phyloP scores from a whole-genome alignment of 805 yeast species.

The Alloascoidea africana region DNA sequence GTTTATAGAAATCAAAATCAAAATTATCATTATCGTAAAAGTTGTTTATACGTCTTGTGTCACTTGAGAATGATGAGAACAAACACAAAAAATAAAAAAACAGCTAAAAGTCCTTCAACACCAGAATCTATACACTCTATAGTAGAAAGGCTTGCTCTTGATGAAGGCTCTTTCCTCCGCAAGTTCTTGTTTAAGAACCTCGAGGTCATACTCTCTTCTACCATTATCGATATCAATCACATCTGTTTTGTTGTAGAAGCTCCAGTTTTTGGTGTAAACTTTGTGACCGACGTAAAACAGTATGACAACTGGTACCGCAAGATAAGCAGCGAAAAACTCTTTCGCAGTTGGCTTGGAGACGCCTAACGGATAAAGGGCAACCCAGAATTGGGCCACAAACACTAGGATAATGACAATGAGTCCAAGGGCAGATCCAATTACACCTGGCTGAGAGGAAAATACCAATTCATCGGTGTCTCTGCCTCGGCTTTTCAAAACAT shows the following conservation, averaged over 20 bases:
- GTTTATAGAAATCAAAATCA: too few relatives aligned
- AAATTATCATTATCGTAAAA: too few relatives aligned
- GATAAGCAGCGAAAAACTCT: slow-evolving; percentile 48
- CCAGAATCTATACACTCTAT: slow-evolving; percentile 28
- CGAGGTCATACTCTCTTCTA: slow-evolving; percentile 40
- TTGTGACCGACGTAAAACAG: slow-evolving; percentile 44
- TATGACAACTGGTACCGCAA: slow-evolving; percentile 49
- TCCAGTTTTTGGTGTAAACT: too few relatives aligned
- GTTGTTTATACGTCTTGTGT: too few relatives aligned
- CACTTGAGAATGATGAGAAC: too few relatives aligned
- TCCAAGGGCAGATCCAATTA: slow-evolving; percentile 48
- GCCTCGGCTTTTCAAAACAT: slow-evolving; percentile 27
- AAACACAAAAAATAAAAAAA: too few relatives aligned
- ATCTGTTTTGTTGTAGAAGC: too few relatives aligned
- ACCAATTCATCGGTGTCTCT: slow-evolving; percentile 42
- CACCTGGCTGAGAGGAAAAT: slow-evolving; percentile 47
- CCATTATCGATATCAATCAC: slow-evolving; percentile 56
- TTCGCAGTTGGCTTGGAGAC: too few relatives aligned
- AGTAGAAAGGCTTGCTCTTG: slow-evolving; percentile 29
- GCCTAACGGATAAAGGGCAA: slow-evolving; percentile 53
- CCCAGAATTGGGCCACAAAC: slow-evolving; percentile 60
- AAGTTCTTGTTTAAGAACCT: slow-evolving; percentile 32
- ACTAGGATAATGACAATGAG: slow-evolving; percentile 36
- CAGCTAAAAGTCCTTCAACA: too few relatives aligned
- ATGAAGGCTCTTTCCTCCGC: slow-evolving; percentile 32